Evolutionary conservation across 257 asterid genomes (phyloP).

Genomic region (Perilla frutescens): DNA sequence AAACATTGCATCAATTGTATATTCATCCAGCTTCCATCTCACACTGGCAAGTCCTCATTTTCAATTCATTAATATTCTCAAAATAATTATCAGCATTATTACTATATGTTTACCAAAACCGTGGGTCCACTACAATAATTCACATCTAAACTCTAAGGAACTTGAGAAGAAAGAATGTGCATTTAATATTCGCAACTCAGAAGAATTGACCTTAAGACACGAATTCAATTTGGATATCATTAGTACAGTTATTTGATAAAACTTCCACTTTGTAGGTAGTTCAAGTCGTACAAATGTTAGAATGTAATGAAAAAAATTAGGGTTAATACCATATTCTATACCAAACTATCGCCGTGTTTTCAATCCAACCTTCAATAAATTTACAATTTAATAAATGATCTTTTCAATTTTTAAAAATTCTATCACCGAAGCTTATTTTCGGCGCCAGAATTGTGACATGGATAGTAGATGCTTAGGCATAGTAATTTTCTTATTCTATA

Average conservation of each 20-base stretch:
- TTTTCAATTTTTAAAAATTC: too few species aligned
- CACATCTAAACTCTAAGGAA: slow-evolving; percentile 24
- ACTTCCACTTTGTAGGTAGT: background rate
- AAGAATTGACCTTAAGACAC: background rate
- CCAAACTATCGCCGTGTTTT: too few species aligned
- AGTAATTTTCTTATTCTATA: too few species aligned
- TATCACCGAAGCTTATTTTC: too few species aligned
- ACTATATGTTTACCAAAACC: slow-evolving; percentile 12
- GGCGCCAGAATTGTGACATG: too few species aligned
- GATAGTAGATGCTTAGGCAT: too few species aligned
- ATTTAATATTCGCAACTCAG: slow-evolving; percentile 13
- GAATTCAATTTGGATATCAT: slow-evolving; percentile 16
- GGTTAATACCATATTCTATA: too few species aligned
- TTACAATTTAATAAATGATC: too few species aligned
- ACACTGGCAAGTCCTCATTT: background rate
- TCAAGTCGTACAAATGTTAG: too few species aligned
- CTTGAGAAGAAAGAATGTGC: slow-evolving; percentile 18
- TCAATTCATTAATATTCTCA: background rate
- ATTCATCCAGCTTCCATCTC: background rate
- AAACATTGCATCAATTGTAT: background rate
- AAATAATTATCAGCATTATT: background rate
- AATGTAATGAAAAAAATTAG: too few species aligned
- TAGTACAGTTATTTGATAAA: background rate
- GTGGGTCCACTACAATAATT: slow-evolving; percentile 29
- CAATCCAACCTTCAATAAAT: too few species aligned